phyloP scores from a whole-genome alignment of 805 yeast species.

The Myxozyma kluyveri region DNA sequence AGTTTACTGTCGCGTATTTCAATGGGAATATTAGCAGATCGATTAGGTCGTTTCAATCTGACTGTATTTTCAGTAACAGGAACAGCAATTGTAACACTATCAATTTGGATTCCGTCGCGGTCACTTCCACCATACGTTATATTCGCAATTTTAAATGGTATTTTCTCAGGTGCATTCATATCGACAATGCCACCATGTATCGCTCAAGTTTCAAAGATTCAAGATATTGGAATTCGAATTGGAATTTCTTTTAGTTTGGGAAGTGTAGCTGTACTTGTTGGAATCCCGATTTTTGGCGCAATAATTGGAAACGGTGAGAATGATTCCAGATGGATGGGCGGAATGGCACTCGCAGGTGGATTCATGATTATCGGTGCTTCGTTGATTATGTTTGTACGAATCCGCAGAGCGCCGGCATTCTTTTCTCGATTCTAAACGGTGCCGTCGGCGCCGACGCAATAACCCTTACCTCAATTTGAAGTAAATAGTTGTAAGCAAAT shows the following conservation, averaged over 20 bases:
- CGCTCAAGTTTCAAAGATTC: slow-evolving; percentile 32
- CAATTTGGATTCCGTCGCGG: slow-evolving; percentile 70
- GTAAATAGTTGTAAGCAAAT: too few species aligned
- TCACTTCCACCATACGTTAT: slow-evolving; percentile 26
- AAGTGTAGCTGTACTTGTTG: slow-evolving; percentile 46
- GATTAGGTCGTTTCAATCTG: slow-evolving; percentile 54
- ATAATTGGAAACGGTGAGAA: slow-evolving; percentile 9
- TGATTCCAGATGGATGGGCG: slow-evolving; percentile 8
- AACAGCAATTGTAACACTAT: slow-evolving; percentile 48
- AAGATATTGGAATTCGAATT: slow-evolving; percentile 46
- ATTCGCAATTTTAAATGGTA: slow-evolving; percentile 37
- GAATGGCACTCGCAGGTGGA: slow-evolving; percentile 10
- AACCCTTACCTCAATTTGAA: too few species aligned
- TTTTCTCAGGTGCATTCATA: slow-evolving; percentile 37
- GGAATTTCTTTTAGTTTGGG: slow-evolving; percentile 57
- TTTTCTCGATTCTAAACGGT: too few species aligned
- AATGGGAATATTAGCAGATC: slow-evolving; percentile 56
- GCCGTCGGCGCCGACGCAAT: too few species aligned
- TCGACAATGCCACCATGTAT: slow-evolving; percentile 37
- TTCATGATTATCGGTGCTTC: slow-evolving; percentile 5
- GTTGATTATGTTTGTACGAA: slow-evolving; percentile 1
- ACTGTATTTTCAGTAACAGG: slow-evolving; percentile 48
- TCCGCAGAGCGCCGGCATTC: too few species aligned
- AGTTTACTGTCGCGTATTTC: slow-evolving; percentile 49
- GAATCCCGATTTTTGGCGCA: slow-evolving; percentile 37